These are phyloP conservation scores for Lactarius vividus DNA, from an alignment of 768 basidiomycete species.

Conservation along the genomic window DNA sequence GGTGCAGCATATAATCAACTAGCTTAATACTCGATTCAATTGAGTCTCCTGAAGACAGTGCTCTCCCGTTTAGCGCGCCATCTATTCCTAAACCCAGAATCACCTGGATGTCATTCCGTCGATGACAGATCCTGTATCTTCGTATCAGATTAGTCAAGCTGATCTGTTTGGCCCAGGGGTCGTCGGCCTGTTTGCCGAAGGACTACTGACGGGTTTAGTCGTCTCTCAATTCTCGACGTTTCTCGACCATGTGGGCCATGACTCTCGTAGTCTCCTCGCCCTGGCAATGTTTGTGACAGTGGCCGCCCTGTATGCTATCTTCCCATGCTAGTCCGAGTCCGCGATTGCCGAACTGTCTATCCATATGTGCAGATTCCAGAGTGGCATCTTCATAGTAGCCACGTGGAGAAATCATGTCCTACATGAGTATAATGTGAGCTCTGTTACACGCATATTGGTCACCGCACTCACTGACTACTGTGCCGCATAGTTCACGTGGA, in stretches of 20 bases:
- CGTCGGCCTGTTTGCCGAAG: neutral
- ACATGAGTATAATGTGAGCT: neutral
- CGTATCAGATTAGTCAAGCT: neutral
- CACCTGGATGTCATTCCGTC: neutral
- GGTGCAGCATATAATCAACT: neutral
- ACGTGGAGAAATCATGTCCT: neutral
- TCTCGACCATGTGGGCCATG: neutral
- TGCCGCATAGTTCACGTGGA: neutral
- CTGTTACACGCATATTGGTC: neutral
- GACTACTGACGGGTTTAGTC: neutral
- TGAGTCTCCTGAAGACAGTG: neutral
- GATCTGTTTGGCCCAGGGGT: neutral
- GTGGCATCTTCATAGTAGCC: neutral
- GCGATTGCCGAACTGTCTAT: neutral
- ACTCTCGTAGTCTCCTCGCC: neutral
- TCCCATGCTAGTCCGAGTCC: neutral
- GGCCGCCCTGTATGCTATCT: neutral
- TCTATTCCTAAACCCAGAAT: neutral
- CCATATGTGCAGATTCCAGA: neutral
- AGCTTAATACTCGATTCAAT: neutral
- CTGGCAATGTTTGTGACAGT: neutral
- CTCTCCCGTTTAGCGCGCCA: neutral
- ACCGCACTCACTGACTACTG: neutral
- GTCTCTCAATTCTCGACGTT: neutral
- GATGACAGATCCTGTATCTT: neutral